A percentile compares a stretch with the other conserved stretches of the same genome.
Conservation (phyloP, 768 basidiomycete genomes). For the Agrocybe praecox region DNA sequence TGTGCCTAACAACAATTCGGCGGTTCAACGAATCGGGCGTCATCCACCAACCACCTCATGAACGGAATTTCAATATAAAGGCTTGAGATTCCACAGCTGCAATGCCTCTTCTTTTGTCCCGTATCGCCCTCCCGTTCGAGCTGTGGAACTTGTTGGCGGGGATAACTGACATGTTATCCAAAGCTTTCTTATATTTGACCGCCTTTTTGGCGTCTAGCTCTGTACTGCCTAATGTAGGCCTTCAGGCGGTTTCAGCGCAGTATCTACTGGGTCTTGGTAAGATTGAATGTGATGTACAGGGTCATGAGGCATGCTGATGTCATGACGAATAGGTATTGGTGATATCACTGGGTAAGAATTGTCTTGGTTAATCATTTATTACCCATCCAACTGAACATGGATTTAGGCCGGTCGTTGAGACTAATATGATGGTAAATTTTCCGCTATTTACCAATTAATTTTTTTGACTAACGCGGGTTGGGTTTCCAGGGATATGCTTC, state of each 20-base stretch:
- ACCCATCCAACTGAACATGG: conserved; percentile 8
- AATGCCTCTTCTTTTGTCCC: conserved; percentile 37
- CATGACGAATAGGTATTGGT: conserved; percentile 51
- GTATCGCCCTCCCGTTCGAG: conserved; percentile 37
- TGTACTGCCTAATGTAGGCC: conserved; percentile 29
- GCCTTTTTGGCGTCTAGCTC: conserved; percentile 41
- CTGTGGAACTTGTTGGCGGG: conserved; percentile 36
- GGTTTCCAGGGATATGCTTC: conserved; percentile 66
- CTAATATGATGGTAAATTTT: conserved; percentile 77
- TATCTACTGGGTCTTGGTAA: conserved; percentile 65
- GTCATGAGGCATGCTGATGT: not conserved
- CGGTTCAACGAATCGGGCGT: conserved; percentile 1
- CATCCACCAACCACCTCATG: not conserved
- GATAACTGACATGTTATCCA: conserved; percentile 40
- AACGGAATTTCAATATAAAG: not conserved
- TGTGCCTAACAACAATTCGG: conserved; percentile 3
- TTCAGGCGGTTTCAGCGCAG: conserved; percentile 38
- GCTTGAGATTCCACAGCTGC: not conserved
- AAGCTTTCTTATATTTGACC: conserved; percentile 42
- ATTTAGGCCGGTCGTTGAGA: conserved; percentile 72
- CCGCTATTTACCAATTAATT: not conserved
- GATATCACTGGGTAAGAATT: conserved; percentile 70
- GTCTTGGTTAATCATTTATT: conserved; percentile 2
- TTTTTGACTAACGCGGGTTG: not conserved
- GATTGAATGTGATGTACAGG: conserved; percentile 13